These are phyloP conservation scores for Diplotaxis tenuifolia DNA, from an alignment of 345 rosid species.

Conservation along the genomic window DNA sequence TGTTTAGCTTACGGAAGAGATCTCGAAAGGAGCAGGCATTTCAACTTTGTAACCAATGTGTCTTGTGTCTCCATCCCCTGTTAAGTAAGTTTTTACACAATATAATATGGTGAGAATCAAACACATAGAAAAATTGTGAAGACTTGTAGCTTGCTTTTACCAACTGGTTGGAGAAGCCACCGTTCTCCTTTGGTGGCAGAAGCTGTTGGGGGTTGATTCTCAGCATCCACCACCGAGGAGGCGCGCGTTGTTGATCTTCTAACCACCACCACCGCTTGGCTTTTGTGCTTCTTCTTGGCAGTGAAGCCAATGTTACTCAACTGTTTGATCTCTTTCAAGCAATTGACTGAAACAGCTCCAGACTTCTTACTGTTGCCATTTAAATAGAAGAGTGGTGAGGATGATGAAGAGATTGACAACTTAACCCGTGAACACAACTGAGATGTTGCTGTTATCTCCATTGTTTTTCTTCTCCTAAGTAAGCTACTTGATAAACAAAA, in stretches of 20 bases:
- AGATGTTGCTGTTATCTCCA: slow-evolving; percentile 42
- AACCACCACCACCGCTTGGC: slow-evolving; percentile 16
- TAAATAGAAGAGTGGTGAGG: slow-evolving; percentile 27
- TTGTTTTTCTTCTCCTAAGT: neutral
- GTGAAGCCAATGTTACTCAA: neutral
- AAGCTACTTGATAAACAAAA: neutral
- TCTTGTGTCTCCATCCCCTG: slow-evolving; percentile 87
- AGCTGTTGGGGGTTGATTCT: slow-evolving; percentile 28
- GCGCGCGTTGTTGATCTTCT: slow-evolving; percentile 34
- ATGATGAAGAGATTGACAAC: slow-evolving; percentile 30
- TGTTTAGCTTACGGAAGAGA: slow-evolving; percentile 35
- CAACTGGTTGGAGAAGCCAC: slow-evolving; percentile 92
- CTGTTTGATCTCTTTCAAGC: slow-evolving; percentile 29
- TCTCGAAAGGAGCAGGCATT: slow-evolving; percentile 77
- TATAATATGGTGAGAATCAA: neutral
- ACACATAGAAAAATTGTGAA: neutral
- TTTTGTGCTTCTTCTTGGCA: slow-evolving; percentile 21
- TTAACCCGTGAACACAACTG: slow-evolving; percentile 33
- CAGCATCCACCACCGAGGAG: slow-evolving; percentile 57
- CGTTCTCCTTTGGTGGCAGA: slow-evolving; percentile 40
- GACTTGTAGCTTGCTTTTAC: slow-evolving; percentile 35
- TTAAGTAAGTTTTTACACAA: neutral
- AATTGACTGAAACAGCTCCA: slow-evolving; percentile 21
- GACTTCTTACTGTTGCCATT: slow-evolving; percentile 34
- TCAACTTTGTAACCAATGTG: slow-evolving; percentile 74